phyloP scores from a whole-genome alignment of 1,284 basidiomycete species.

The Paramarasmius palmivorus region DNA sequence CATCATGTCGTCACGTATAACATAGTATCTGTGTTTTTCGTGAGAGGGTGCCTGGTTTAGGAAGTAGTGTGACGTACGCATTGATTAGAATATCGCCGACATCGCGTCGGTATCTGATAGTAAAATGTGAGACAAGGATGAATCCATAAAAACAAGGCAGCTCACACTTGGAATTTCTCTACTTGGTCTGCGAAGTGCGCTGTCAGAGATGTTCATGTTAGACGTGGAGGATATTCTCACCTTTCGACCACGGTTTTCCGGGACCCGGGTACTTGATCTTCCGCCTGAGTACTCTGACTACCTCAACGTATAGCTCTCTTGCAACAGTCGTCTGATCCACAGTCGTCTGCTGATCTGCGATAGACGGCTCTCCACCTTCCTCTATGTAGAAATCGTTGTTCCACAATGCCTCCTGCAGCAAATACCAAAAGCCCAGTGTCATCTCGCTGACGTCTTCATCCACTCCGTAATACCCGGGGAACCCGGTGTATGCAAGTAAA shows the following conservation, averaged over 20 bases:
- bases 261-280: constrained; percentile 75
- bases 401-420: constrained; percentile 88
- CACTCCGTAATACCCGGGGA: constrained; percentile 73
- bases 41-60: constrained; percentile 8
- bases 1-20: constrained; percentile 82
- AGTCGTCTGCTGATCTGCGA: constrained; percentile 7
- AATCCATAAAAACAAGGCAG: not conserved
- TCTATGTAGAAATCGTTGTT: constrained; percentile 62
- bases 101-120: constrained; percentile 77
- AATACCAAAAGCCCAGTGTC: constrained; percentile 85
- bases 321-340: constrained; percentile 56
- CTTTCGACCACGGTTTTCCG: constrained; percentile 65
- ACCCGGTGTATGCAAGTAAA: constrained; percentile 73
- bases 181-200: constrained; percentile 54
- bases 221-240: constrained; percentile 34
- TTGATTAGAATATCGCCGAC: constrained; percentile 90
- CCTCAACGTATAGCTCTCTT: constrained; percentile 75
- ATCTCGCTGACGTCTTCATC: constrained; percentile 88
- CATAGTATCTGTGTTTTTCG: constrained; percentile 68
- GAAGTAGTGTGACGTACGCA: constrained; percentile 57
- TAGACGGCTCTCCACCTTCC: constrained; percentile 33
- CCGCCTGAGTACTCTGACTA: constrained; percentile 67
- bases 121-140: not conserved
- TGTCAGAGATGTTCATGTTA: not conserved
- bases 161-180: constrained; percentile 73